These are phyloP conservation scores for Mortierella polycephala DNA, from an alignment of 371 early-diverging fungal genomes.

Conservation along the genomic window DNA sequence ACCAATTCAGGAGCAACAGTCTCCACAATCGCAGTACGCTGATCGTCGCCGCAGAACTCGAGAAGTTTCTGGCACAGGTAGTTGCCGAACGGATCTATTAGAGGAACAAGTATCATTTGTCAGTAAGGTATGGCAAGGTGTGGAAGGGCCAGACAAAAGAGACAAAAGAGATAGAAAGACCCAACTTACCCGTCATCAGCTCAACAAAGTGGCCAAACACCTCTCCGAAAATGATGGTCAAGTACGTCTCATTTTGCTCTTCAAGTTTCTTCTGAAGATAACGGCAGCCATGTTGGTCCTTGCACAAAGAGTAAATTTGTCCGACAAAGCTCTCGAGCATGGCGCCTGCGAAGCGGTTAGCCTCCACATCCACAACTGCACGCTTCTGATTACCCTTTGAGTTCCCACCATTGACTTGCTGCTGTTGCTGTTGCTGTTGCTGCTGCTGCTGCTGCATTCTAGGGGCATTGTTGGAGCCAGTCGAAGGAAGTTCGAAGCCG, in stretches of 20 bases:
- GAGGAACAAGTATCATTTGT: not conserved
- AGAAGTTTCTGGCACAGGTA: conserved; percentile 92
- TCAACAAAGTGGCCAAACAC: conserved; percentile 78
- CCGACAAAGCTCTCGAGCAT: conserved; percentile 75
- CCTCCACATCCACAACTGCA: conserved; percentile 50
- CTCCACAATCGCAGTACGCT: conserved; percentile 77
- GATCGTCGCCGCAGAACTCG: conserved; percentile 80
- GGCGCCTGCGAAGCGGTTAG: conserved; percentile 73
- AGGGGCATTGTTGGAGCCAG: conserved; percentile 18
- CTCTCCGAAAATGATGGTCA: conserved; percentile 77
- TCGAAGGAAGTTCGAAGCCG: conserved; percentile 28
- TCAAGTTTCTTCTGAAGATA: conserved; percentile 89
- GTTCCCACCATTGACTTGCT: conserved; percentile 18
- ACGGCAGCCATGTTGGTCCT: conserved; percentile 93
- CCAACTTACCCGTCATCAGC: conserved; percentile 78
- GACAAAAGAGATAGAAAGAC: no score
- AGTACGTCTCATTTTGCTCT: conserved; percentile 70
- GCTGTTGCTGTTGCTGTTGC: conserved; percentile 40
- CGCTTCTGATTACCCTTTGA: conserved; percentile 49
- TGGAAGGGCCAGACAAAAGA: not conserved
- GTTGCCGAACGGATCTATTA: conserved; percentile 86
- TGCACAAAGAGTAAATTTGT: conserved; percentile 80
- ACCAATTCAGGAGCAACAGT: conserved; percentile 79
- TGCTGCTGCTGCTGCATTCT: conserved; percentile 33
- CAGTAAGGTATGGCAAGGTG: not conserved